A percentile compares a stretch with the other conserved stretches of the same genome.
phyloP scores from a whole-genome alignment of 1,284 basidiomycete species.

The Sanguinoderma infundibulare region DNA sequence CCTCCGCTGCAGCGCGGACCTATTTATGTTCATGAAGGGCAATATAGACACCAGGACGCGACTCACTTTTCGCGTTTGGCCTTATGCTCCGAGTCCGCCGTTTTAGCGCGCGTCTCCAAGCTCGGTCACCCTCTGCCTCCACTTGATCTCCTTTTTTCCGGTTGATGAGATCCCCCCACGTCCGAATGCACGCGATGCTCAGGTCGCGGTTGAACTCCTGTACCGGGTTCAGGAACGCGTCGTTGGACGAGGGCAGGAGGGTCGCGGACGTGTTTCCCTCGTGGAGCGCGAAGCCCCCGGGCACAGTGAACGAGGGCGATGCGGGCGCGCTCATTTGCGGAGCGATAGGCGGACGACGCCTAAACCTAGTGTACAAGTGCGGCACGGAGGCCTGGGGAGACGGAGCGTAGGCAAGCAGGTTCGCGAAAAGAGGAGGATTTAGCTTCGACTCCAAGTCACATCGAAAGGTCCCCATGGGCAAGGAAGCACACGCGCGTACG shows the following conservation, averaged over 20 bases:
- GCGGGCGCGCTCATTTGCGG: slow-evolving; percentile 25
- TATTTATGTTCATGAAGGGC: background rate
- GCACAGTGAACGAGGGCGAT: slow-evolving; percentile 48
- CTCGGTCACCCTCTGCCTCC: slow-evolving; percentile 55
- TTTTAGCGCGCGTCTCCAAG: slow-evolving; percentile 42
- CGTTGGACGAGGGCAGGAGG: slow-evolving; percentile 74
- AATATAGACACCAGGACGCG: background rate
- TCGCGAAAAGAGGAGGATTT: slow-evolving; percentile 6
- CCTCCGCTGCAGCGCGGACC: slow-evolving; percentile 13
- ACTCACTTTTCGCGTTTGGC: slow-evolving; percentile 38
- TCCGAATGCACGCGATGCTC: slow-evolving; percentile 87
- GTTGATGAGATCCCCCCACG: slow-evolving; percentile 83
- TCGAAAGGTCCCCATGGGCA: too few relatives aligned
- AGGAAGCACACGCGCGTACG: too few relatives aligned
- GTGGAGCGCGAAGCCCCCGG: slow-evolving; percentile 80
- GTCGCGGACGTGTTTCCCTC: slow-evolving; percentile 87
- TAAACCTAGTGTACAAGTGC: background rate
- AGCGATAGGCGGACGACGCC: background rate
- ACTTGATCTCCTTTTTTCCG: slow-evolving; percentile 67
- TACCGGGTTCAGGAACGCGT: slow-evolving; percentile 95
- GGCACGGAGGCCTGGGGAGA: slow-evolving; percentile 21
- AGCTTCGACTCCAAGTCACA: too few relatives aligned
- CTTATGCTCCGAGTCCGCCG: slow-evolving; percentile 32
- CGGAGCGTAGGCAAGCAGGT: slow-evolving; percentile 17
- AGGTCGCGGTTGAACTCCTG: slow-evolving; percentile 99